phyloP scores from a whole-genome alignment of 2,329 filamentous ascomycete genomes.

The Cladorrhinum sp. region DNA sequence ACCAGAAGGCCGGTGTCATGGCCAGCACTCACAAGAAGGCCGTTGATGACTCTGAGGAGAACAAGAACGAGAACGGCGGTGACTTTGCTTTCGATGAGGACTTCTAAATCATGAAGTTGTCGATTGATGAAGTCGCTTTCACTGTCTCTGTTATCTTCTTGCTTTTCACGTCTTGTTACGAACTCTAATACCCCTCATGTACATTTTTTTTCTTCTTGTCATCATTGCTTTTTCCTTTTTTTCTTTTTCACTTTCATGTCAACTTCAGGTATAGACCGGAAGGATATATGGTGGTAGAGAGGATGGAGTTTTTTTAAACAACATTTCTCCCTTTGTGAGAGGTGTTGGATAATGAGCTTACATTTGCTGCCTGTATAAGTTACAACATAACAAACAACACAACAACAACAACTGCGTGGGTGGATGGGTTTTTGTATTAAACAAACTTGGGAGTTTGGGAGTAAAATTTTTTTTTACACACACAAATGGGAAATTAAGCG shows the following conservation, averaged over 20 bases:
- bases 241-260: slow-evolving; percentile 8
- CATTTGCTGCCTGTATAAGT: slow-evolving; percentile 11
- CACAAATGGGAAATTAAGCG: neutral
- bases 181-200: slow-evolving; percentile 28
- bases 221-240: slow-evolving; percentile 5
- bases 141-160: slow-evolving; percentile 19
- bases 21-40: slow-evolving; percentile 74
- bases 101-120: slow-evolving; percentile 65
- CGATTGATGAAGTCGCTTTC: slow-evolving; percentile 8
- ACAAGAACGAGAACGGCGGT: slow-evolving; percentile 59
- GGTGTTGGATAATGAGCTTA: slow-evolving; percentile 20
- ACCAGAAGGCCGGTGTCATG: slow-evolving; percentile 99
- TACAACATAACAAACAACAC: neutral
- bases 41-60: slow-evolving; percentile 40
- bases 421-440: neutral
- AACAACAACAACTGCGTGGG: neutral
- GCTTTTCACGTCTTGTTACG: slow-evolving; percentile 25
- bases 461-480: neutral
- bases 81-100: slow-evolving; percentile 96
- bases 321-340: slow-evolving; percentile 2
- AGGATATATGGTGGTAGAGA: neutral
- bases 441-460: neutral
- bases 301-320: neutral
- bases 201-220: slow-evolving; percentile 15
- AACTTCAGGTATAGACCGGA: slow-evolving; percentile 17